Percentiles rank a stretch among this genome's conserved stretches.
Conservation (phyloP, 352 stramenopile genomes). For the Phytophthora meadii region DNA sequence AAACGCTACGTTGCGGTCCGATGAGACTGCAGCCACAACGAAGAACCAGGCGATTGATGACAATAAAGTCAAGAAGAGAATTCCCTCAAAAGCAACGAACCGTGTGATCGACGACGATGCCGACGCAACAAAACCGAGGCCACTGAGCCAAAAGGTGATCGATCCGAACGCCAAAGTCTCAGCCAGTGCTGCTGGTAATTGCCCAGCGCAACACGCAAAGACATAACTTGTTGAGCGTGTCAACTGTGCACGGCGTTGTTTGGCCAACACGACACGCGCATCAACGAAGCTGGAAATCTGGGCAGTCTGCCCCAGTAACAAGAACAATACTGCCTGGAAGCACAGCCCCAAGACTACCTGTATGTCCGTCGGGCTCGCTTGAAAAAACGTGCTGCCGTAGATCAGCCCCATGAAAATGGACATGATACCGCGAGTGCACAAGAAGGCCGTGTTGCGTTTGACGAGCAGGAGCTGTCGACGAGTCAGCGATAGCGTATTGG, state of each 20-base stretch:
- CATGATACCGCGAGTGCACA: slow-evolving; percentile 32
- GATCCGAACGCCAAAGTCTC: slow-evolving; percentile 74
- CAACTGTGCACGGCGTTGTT: slow-evolving; percentile 76
- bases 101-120: background rate
- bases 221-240: slow-evolving; percentile 69
- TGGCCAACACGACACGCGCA: slow-evolving; percentile 61
- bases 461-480: slow-evolving; percentile 35
- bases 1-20: slow-evolving; percentile 39
- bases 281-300: slow-evolving; percentile 63
- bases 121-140: slow-evolving; percentile 42
- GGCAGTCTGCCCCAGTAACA: slow-evolving; percentile 62
- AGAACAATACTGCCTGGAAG: slow-evolving; percentile 76
- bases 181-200: slow-evolving; percentile 42
- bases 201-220: slow-evolving; percentile 35
- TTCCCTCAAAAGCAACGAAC: slow-evolving; percentile 65
- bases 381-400: slow-evolving; percentile 37
- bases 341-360: slow-evolving; percentile 60
- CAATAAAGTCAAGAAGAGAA: slow-evolving; percentile 56
- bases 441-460: slow-evolving; percentile 31
- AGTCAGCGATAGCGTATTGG: slow-evolving; percentile 29
- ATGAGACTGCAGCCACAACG: slow-evolving; percentile 26
- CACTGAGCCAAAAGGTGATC: slow-evolving; percentile 76
- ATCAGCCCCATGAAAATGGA: slow-evolving; percentile 40
- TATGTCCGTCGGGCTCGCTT: slow-evolving; percentile 25
- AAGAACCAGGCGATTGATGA: slow-evolving; percentile 33